Conservation (phyloP, 83 land plant species). For the Picea abies region DNA sequence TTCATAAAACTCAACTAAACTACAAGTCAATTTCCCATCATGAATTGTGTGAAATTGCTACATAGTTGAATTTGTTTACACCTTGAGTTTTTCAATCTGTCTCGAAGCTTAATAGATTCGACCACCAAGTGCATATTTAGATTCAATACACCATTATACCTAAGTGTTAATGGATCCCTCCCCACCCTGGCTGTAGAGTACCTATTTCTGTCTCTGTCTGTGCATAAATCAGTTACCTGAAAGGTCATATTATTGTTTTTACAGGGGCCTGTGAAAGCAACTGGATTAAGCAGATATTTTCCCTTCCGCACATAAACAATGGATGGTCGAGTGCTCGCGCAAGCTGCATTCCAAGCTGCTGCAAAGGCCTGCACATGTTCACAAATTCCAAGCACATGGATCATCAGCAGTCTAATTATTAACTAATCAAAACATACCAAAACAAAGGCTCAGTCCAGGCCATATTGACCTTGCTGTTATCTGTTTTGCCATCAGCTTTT, state of each 20-base stretch:
- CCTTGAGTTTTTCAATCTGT: constrained; percentile 26
- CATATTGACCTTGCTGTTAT: not conserved
- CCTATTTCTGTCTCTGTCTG: too few relatives aligned
- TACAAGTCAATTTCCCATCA: not conserved
- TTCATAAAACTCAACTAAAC: too few relatives aligned
- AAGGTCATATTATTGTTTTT: constrained; percentile 24
- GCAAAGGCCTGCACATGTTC: constrained; percentile 16
- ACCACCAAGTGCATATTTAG: too few relatives aligned
- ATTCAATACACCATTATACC: too few relatives aligned
- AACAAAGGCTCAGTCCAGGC: too few relatives aligned
- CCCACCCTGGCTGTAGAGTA: too few relatives aligned
- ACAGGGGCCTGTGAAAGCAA: constrained; percentile 34
- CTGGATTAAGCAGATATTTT: constrained; percentile 11
- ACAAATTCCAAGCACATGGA: too few relatives aligned
- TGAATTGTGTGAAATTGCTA: not conserved
- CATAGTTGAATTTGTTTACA: constrained; percentile 38
- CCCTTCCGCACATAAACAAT: constrained; percentile 25
- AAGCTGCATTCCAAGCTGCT: constrained; percentile 21
- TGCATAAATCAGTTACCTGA: not conserved
- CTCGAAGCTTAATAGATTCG: too few relatives aligned
- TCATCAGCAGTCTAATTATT: too few relatives aligned
- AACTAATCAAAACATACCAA: too few relatives aligned
- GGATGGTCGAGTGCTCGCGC: not conserved
- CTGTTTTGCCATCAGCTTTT: constrained; percentile 9
- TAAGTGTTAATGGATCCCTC: too few relatives aligned